Evolutionary conservation across 805 yeast species (phyloP), one percentile per base, ranked within the genome.

Genomic region (Saccharomycopsis sp.): DNA sequence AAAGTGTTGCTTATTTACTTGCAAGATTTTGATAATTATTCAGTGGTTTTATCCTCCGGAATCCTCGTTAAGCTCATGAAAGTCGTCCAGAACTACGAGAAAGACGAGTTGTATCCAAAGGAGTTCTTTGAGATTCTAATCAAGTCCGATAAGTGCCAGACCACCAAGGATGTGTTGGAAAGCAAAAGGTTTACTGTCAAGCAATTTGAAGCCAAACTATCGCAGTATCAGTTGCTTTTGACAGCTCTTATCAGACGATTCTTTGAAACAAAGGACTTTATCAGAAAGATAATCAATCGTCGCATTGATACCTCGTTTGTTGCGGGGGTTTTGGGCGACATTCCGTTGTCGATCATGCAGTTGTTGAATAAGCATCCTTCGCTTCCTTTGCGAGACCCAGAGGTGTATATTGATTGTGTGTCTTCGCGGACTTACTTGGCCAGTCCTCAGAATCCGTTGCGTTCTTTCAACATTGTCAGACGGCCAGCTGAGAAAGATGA

Each of bases 201-300:
- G 22, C 3, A 17, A 8, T 44, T 44, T 44, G 50, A 69, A 3
- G 25, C 7, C 22, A 19, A 29, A 20, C 24, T 58, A 17, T 12
- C 22, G 2, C 70, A 59, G 59, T 83, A 1, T 84, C 82, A 60
- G 72, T 77, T 3, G 69, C 81, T 1, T 14, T 73, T 84, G 20
- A 74, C 83, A 0, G 73, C 82, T 12, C 72, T 90, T 38, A 68
- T 85, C 1, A 79, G 97, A 67, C 75, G 87, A 51, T 84, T 91
- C 58, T 82, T 85, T 68, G 97, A 91, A 69, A 79, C 82, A 2
- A 68, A 73, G 0, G 77, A 75, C 0, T 71, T 80, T 12, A 72
- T 89, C 3, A 73, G 75, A 29, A 72, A 73, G 8, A 71, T 79
- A 44, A 80, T 89, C 65, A 64, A 71, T 0, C 72, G 77, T 22